Base-by-base conservation (phyloP, 2,329 filamentous ascomycete species). In the Xylaria sp. region DNA sequence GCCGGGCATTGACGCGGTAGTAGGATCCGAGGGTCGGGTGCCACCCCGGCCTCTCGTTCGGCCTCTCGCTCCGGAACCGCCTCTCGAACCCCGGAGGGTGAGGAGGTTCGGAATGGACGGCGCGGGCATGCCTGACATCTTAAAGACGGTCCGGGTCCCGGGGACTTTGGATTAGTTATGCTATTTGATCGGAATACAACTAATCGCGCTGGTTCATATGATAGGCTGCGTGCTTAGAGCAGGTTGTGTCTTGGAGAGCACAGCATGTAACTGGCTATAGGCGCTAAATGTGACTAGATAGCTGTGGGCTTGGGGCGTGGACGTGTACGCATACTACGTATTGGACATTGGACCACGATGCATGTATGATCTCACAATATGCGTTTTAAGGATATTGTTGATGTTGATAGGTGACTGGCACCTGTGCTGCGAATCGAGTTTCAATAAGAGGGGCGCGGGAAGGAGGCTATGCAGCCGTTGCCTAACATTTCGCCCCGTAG, bases 101-200 rank as follows among this genome's bases (percentile, higher is more conserved):
- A 83, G 88, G 40, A 97, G 86, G 76, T 97, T 95, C 2, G 94
- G 93, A 54, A 97, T 97, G 27, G 90, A 87, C 48, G 89, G 83
- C 35, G 90, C 87, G 55, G 92, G 87, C 92, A 94, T 94, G 68
- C 68, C 74, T 60, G 68, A 64, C 63, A 71, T 66, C 51, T 10
- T 47, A 69, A 65, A 48, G 13, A 42, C 50, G 32, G 6, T 9
- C 32, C 32, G 32, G 32, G 32, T 35, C 32, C 32, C 6, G 10
- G 35, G 18, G 27, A 4, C 10, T 5, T 5, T 13, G 23, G 9
- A 25, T 51, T 2, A n/a, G 5, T 12, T n/a, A 16, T 8, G 13
- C 6, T 63, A 5, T 32, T 8, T 13, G 29, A n/a, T 6, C 12
- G 0, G 1, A 5, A 29, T 13, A 12, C 27, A 32, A 42, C 47